Evolutionary conservation across 1,284 basidiomycete species (phyloP), one percentile per base, ranked within the genome.

Genomic region (Sporisorium sorghi): DNA sequence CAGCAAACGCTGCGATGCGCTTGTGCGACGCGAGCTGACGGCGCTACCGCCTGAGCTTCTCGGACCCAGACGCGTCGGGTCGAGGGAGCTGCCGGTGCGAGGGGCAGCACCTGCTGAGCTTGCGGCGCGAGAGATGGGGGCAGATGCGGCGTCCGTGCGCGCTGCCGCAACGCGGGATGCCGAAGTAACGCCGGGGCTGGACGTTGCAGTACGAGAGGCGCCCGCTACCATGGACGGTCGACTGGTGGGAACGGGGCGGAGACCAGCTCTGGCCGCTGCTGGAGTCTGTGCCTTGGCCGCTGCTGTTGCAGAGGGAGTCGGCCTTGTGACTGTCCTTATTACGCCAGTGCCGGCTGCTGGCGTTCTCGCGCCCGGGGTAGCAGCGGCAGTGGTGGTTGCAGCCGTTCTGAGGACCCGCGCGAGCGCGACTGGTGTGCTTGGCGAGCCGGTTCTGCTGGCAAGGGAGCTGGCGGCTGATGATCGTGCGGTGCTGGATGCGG

Each of bases 141-240:
- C 67, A 39, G 67, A 62, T 8, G 60, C 54, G 3, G 66, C 62
- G 8, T 48, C 59, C 0, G 58, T 17, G 28, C 66, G 54, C 33
- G 62, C 58, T 14, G 58, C 55, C 33, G 47, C 54, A 19, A 44
- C 43, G 3, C 67, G 62, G 14, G 63, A 50, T 2, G 73, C 63
- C 3, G 68, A 50, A 6, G 60, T 28, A n/a, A 63, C 63, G 50
- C 60, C 56, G 4, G 67, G 73, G 21, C 67, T 76, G 1, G 76
- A 63, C 2, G 63, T 60, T 23, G 69, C 62, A 5, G 74, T 52
- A 17, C 67, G 54, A 11, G 77, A 59, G 33, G 64, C 59, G 19
- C 44, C 62, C 8, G 61, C 44, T 10, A 63, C 39, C 77, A 80
- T 80, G 30, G 78, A 78, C 6, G 71, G 66, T 15, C 78, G 63